A percentile compares a stretch with the other conserved stretches of the same genome.
phyloP scores from a whole-genome alignment of 352 stramenopile genomes.

The Aphanomyces astaci region DNA sequence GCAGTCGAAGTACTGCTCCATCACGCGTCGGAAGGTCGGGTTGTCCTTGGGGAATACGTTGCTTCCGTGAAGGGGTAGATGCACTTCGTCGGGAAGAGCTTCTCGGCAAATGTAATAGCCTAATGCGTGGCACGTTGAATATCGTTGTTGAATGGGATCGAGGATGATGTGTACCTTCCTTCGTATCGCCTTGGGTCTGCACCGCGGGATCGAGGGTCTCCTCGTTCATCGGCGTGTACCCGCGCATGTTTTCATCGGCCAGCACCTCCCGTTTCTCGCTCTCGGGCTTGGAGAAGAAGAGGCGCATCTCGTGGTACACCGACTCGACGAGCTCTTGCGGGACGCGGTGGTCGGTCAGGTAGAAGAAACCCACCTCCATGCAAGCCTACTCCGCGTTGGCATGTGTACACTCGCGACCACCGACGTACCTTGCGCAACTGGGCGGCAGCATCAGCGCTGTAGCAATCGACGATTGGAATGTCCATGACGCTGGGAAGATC shows the following conservation, averaged over 20 bases:
- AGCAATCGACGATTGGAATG: constrained; percentile 54
- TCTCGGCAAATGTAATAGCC: constrained; percentile 71
- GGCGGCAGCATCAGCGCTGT: constrained; percentile 32
- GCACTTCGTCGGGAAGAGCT: constrained; percentile 48
- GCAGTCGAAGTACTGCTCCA: constrained; percentile 39
- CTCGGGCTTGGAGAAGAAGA: constrained; percentile 46
- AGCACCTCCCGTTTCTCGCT: constrained; percentile 51
- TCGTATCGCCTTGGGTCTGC: constrained; percentile 55
- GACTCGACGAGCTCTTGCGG: constrained; percentile 28
- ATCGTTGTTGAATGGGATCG: neutral
- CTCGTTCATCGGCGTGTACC: constrained; percentile 64
- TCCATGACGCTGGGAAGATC: constrained; percentile 18
- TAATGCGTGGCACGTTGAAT: neutral
- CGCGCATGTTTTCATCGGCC: constrained; percentile 61
- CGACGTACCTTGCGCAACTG: constrained; percentile 30
- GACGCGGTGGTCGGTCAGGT: constrained; percentile 49
- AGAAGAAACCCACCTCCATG: constrained; percentile 63
- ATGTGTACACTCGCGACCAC: neutral
- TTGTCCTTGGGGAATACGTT: constrained; percentile 57
- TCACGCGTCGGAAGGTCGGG: constrained; percentile 43
- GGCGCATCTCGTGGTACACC: constrained; percentile 52
- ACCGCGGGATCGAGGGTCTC: constrained; percentile 55
- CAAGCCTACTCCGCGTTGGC: constrained; percentile 28
- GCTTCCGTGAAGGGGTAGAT: constrained; percentile 48
- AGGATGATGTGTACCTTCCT: constrained; percentile 31